These are phyloP conservation scores for Ceratopteris richardii DNA, from an alignment of 75 land plant species.

Conservation along the genomic window DNA sequence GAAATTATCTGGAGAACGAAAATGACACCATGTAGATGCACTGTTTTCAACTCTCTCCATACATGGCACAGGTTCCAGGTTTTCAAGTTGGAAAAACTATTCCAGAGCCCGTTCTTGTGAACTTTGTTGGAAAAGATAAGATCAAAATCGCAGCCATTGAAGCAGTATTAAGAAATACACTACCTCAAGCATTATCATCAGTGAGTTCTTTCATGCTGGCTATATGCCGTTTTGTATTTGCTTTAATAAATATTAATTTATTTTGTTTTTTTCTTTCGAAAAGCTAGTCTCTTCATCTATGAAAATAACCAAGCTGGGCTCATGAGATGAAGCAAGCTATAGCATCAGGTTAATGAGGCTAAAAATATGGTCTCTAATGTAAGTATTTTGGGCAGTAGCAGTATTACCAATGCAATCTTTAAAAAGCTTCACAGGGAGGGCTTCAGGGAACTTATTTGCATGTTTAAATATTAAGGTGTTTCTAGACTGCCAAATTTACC, in stretches of 20 bases:
- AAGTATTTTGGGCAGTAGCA: too few relatives aligned
- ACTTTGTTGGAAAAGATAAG: conserved; percentile 57
- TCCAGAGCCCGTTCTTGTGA: conserved; percentile 70
- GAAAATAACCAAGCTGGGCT: too few relatives aligned
- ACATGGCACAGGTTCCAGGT: conserved; percentile 61
- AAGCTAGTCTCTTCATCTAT: too few relatives aligned
- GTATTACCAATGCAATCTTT: too few relatives aligned
- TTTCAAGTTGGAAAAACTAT: conserved; percentile 83
- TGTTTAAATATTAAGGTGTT: too few relatives aligned
- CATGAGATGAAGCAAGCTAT: too few relatives aligned
- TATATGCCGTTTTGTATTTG: not conserved
- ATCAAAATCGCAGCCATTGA: conserved; percentile 66
- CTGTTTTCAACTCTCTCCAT: not conserved
- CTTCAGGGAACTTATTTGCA: too few relatives aligned
- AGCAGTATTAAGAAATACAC: conserved; percentile 70
- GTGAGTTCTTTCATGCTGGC: conserved; percentile 31
- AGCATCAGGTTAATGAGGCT: too few relatives aligned
- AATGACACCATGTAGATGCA: not conserved
- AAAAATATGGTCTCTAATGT: too few relatives aligned
- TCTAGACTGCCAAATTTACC: too few relatives aligned
- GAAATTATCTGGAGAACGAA: not conserved
- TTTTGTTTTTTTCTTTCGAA: too few relatives aligned
- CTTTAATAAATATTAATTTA: not conserved
- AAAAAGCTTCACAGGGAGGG: too few relatives aligned
- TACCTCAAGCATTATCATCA: conserved; percentile 91